Evolutionary conservation across 2,329 filamentous ascomycete species (phyloP).

Genomic region (Colletotrichum graminicola): DNA sequence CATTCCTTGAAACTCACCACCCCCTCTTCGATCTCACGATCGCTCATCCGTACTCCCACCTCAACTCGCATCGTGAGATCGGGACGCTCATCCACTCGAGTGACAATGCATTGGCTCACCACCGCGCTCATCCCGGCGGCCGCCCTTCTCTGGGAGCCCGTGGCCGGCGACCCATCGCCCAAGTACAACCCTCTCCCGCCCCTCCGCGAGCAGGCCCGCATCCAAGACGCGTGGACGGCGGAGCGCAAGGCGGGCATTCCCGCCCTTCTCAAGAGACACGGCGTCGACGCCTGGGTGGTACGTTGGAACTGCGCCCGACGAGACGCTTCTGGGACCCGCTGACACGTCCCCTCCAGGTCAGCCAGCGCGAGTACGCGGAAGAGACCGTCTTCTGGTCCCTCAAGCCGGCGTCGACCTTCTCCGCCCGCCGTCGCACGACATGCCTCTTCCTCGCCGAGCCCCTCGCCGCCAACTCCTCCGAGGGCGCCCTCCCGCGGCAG

Average conservation of each 20-base stretch:
- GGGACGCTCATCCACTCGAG: neutral
- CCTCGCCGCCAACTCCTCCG: conserved; percentile 28
- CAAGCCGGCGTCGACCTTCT: conserved; percentile 60
- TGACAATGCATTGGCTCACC: conserved; percentile 33
- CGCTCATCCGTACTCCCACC: neutral
- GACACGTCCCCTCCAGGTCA: conserved; percentile 52
- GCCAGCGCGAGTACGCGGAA: conserved; percentile 64
- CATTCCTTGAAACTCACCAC: neutral
- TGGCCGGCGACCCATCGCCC: conserved; percentile 10
- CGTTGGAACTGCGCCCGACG: conserved; percentile 13
- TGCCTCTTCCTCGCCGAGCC: conserved; percentile 61
- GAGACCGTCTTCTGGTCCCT: conserved; percentile 65
- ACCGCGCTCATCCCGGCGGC: conserved; percentile 13
- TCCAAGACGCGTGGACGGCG: conserved; percentile 59
- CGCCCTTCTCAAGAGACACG: conserved; percentile 57
- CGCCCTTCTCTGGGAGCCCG: conserved; percentile 17
- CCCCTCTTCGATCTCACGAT: neutral
- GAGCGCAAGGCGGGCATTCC: conserved; percentile 58
- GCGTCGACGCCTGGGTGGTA: conserved; percentile 63
- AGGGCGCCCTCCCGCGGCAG: conserved; percentile 53
- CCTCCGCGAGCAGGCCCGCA: conserved; percentile 57
- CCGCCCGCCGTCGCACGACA: conserved; percentile 62
- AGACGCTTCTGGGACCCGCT: neutral
- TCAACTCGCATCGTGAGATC: neutral
- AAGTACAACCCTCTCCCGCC: conserved; percentile 56